Conservation (phyloP, 352 stramenopile species). For the Hyaloperonospora arabidopsidis region DNA sequence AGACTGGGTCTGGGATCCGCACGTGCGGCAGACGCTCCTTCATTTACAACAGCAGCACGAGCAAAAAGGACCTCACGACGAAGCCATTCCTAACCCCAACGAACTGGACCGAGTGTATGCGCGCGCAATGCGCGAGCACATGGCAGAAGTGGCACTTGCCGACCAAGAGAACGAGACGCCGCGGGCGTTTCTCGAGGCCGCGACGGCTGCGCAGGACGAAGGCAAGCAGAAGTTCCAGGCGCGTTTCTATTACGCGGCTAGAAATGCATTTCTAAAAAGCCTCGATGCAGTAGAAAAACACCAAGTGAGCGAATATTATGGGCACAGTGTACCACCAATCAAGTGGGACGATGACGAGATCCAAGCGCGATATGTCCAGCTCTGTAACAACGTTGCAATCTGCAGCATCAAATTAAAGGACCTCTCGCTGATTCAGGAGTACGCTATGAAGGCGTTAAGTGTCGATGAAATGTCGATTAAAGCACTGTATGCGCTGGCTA, state of each 20-base stretch:
- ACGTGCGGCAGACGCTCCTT: slow-evolving; percentile 44
- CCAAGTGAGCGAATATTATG: slow-evolving; percentile 46
- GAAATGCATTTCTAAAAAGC: slow-evolving; percentile 59
- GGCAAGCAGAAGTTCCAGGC: slow-evolving; percentile 61
- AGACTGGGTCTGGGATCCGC: slow-evolving; percentile 71
- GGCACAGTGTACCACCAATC: slow-evolving; percentile 18
- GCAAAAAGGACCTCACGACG: slow-evolving; percentile 15
- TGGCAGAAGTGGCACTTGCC: slow-evolving; percentile 11
- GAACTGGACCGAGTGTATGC: slow-evolving; percentile 44
- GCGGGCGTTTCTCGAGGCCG: slow-evolving; percentile 27
- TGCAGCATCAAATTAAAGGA: slow-evolving; percentile 67
- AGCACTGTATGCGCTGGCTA: slow-evolving; percentile 62
- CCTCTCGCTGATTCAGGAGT: slow-evolving; percentile 44
- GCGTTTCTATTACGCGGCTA: slow-evolving; percentile 54
- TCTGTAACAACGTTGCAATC: slow-evolving; percentile 72
- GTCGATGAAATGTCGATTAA: slow-evolving; percentile 45
- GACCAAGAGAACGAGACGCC: slow-evolving; percentile 18
- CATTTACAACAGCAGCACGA: slow-evolving; percentile 30
- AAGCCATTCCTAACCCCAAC: too few species aligned
- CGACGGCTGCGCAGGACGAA: slow-evolving; percentile 43
- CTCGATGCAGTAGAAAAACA: slow-evolving; percentile 33
- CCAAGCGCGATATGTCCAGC: slow-evolving; percentile 44
- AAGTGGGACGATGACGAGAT: slow-evolving; percentile 41
- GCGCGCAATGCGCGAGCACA: slow-evolving; percentile 22
- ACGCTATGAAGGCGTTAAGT: slow-evolving; percentile 45